Evolutionary conservation across 1,284 basidiomycete species (phyloP).

Genomic region (Mycosarcoma mackinlayi): DNA sequence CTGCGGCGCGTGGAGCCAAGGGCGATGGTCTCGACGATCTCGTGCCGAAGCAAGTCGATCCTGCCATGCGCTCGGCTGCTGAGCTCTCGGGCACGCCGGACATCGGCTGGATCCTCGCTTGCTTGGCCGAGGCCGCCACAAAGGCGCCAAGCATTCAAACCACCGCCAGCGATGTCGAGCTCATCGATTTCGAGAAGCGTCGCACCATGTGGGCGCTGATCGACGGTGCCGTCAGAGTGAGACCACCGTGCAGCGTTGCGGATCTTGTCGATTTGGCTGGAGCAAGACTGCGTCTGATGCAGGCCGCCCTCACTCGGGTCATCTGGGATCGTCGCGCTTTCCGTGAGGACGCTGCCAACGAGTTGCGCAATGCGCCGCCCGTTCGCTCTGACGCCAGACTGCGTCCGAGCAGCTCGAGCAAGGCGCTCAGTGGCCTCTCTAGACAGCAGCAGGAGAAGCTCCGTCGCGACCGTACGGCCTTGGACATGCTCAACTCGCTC

Average conservation of each 20-base stretch:
- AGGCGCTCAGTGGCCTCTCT: slow-evolving; percentile 47
- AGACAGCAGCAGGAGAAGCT: slow-evolving; percentile 60
- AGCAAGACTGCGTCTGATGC: slow-evolving; percentile 53
- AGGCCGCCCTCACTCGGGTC: slow-evolving; percentile 49
- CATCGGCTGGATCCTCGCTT: slow-evolving; percentile 63
- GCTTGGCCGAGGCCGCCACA: slow-evolving; percentile 55
- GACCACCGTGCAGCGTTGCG: slow-evolving; percentile 38
- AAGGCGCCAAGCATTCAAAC: slow-evolving; percentile 31
- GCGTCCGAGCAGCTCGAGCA: slow-evolving; percentile 32
- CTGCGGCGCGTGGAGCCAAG: slow-evolving; percentile 36
- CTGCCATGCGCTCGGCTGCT: slow-evolving; percentile 20
- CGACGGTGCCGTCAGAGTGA: slow-evolving; percentile 47
- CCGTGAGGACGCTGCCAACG: slow-evolving; percentile 60
- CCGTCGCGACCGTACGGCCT: slow-evolving; percentile 50
- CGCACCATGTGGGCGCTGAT: slow-evolving; percentile 58
- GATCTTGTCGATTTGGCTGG: slow-evolving; percentile 55
- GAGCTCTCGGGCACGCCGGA: slow-evolving; percentile 53
- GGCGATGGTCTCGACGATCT: slow-evolving; percentile 52
- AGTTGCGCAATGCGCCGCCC: slow-evolving; percentile 47
- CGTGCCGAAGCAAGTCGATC: slow-evolving; percentile 31
- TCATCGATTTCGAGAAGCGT: slow-evolving; percentile 64
- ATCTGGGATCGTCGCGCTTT: slow-evolving; percentile 59
- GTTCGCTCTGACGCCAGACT: slow-evolving; percentile 26
- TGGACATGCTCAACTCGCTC: slow-evolving; percentile 34
- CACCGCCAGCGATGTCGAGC: slow-evolving; percentile 33